Evolutionary conservation across 495 filamentous ascomycete genomes (phyloP), one percentile per base, ranked within the genome.

Genomic region (Penicillium herquei): DNA sequence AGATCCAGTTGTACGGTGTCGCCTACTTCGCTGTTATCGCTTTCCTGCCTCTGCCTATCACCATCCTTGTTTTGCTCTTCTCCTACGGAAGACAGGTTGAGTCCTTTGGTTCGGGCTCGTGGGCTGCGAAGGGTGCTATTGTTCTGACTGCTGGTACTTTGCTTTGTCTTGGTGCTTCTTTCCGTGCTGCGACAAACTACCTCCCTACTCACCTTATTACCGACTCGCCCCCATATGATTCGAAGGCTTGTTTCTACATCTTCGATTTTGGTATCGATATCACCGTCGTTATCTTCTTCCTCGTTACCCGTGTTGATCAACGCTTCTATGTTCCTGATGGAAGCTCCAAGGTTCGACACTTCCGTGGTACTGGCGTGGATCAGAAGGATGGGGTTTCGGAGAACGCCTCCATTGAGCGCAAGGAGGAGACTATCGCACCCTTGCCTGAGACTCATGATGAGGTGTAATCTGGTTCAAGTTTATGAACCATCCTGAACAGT

Each of bases 181-280:
- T 89, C 70, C 80, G 91, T 13, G 76, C 80, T 34, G 88, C 77
- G 1, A 81, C 77, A 0, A 72, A 60, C 33, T 91, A 81, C 71
- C 72, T 77, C 44, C 67, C 78, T 0, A 63, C 70, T 1, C 75
- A 82, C 6, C 87, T 85, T 0, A 43, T 61, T 9, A 67, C 49
- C 6, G 37, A 87, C 34, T 87, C 89, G 10, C 78, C 84, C 3
- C 87, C 84, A 78, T 94, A 87, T 56, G 79, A 87, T 57, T 72
- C 67, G 55, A 87, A 87, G 60, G 80, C 83, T 3, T 83, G 81
- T 61, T 96, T 94, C 71, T 96, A 92, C 70, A 64, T 84, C 59
- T 91, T 96, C 76, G 84, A 87, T 65, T 92, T 92, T 58, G 73
- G 69, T 0, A 73, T 91, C 11, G 92, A 97, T 70, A 68, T 91